Evolutionary conservation across 2,329 filamentous ascomycete genomes (phyloP).

Genomic region (Trichophyton benhamiae): DNA sequence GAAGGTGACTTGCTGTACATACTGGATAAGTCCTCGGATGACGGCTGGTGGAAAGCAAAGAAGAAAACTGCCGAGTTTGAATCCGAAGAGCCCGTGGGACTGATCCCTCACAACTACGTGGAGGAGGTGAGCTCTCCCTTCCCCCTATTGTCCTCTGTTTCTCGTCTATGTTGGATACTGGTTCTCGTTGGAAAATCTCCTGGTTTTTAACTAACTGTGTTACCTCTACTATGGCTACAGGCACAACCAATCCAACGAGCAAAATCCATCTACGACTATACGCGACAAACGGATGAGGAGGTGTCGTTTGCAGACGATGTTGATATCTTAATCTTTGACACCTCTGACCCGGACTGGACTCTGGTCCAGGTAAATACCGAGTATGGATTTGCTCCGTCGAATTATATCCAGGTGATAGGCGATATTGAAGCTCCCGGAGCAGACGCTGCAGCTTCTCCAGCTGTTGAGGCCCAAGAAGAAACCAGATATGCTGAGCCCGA

Average conservation of each 20-base stretch:
- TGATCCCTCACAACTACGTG: conserved; percentile 91
- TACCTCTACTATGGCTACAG: conserved; percentile 28
- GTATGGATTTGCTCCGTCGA: conserved; percentile 88
- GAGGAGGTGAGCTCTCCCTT: conserved; percentile 57
- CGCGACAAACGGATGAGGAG: conserved; percentile 93
- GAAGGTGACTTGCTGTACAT: conserved; percentile 86
- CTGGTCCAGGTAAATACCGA: conserved; percentile 73
- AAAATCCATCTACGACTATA: conserved; percentile 95
- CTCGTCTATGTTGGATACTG: background rate
- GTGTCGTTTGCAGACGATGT: conserved; percentile 89
- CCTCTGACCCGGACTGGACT: conserved; percentile 90
- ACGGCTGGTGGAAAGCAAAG: conserved; percentile 94
- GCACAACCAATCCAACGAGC: conserved; percentile 57
- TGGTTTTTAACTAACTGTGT: background rate
- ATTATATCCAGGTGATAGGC: conserved; percentile 72
- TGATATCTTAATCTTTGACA: conserved; percentile 72
- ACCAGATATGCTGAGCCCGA: conserved; percentile 31
- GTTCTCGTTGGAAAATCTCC: background rate
- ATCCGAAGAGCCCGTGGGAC: conserved; percentile 77
- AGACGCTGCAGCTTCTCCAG: conserved; percentile 26
- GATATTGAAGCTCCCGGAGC: conserved; percentile 25
- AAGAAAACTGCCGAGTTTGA: conserved; percentile 74
- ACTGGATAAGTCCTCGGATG: conserved; percentile 64
- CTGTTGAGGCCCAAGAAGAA: conserved; percentile 13
- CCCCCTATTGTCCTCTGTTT: background rate